Percentiles rank a stretch among this genome's conserved stretches.
Evolutionary conservation across 2,329 filamentous ascomycete species (phyloP).

Genomic region (Hypocreales sp.): DNA sequence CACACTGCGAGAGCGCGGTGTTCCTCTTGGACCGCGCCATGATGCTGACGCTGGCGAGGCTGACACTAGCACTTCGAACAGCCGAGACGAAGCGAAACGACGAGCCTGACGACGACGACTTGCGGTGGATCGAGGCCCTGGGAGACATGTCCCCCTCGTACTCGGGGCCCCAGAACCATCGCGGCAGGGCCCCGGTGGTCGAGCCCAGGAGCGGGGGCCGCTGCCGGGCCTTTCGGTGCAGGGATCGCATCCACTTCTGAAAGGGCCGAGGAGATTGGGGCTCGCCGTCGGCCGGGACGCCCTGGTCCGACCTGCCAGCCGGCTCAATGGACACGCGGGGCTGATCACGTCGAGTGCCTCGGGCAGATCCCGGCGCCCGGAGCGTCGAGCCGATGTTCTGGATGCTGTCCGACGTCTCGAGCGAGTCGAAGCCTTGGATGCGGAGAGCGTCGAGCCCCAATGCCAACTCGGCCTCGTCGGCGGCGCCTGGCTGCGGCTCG

Average conservation of each 20-base stretch:
- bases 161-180: constrained; percentile 1
- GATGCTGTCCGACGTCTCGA: constrained; percentile 24
- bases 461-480: constrained; percentile 18
- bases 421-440: constrained; percentile 15
- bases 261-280: constrained; percentile 32
- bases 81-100: constrained; percentile 70
- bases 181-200: constrained; percentile 2
- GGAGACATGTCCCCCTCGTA: not conserved
- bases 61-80: constrained; percentile 68
- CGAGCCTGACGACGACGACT: constrained; percentile 47
- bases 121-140: constrained; percentile 1
- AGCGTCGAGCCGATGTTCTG: constrained; percentile 3
- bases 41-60: constrained; percentile 57
- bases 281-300: constrained; percentile 2
- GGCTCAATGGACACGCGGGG: constrained; percentile 13
- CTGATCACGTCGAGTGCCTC: constrained; percentile 4
- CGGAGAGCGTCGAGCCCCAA: constrained; percentile 8
- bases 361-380: not conserved
- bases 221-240: constrained; percentile 41
- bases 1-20: constrained; percentile 32
- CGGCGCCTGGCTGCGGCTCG: constrained; percentile 5
- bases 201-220: constrained; percentile 8
- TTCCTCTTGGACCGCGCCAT: constrained; percentile 42
- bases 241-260: constrained; percentile 55
- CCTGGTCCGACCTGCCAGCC: constrained; percentile 3